Conservation (phyloP, 1,284 basidiomycete genomes). For the Papiliotrema flavescens region DNA sequence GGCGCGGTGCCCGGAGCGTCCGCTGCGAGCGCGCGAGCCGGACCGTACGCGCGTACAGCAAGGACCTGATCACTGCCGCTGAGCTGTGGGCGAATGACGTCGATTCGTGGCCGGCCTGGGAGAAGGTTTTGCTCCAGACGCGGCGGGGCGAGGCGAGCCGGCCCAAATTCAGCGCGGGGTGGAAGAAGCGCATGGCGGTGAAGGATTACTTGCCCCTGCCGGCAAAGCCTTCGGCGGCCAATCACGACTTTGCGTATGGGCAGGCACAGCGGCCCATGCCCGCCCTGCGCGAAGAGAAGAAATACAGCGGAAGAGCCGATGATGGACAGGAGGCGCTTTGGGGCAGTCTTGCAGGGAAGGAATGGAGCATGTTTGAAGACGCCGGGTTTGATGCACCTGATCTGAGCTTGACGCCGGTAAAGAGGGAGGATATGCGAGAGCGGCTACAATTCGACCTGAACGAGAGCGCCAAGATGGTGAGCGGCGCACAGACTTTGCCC, state of each 20-base stretch:
- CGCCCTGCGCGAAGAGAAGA: not conserved
- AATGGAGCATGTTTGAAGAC: conserved; percentile 82
- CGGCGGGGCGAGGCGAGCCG: conserved; percentile 25
- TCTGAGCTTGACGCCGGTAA: conserved; percentile 9
- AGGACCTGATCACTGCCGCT: conserved; percentile 68
- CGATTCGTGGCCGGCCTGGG: conserved; percentile 36
- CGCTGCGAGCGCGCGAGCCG: conserved; percentile 15
- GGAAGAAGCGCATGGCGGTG: conserved; percentile 33
- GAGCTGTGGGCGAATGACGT: conserved; percentile 62
- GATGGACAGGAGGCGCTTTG: conserved; percentile 62
- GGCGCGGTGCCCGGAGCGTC: conserved; percentile 73
- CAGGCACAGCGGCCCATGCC: not conserved
- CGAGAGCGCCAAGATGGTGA: conserved; percentile 72
- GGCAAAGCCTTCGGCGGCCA: conserved; percentile 10
- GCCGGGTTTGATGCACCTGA: conserved; percentile 64
- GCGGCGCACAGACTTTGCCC: conserved; percentile 24
- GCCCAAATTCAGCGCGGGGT: conserved; percentile 36
- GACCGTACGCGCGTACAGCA: conserved; percentile 63
- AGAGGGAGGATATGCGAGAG: conserved; percentile 46
- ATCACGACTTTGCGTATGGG: conserved; percentile 10
- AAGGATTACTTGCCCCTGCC: conserved; percentile 29
- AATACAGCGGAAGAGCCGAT: conserved; percentile 10
- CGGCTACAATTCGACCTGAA: conserved; percentile 81
- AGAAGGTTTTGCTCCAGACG: conserved; percentile 28
- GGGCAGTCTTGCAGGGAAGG: conserved; percentile 71